These are phyloP conservation scores for Xylaria acuta DNA, from an alignment of 495 filamentous ascomycete genomes.

Conservation along the genomic window DNA sequence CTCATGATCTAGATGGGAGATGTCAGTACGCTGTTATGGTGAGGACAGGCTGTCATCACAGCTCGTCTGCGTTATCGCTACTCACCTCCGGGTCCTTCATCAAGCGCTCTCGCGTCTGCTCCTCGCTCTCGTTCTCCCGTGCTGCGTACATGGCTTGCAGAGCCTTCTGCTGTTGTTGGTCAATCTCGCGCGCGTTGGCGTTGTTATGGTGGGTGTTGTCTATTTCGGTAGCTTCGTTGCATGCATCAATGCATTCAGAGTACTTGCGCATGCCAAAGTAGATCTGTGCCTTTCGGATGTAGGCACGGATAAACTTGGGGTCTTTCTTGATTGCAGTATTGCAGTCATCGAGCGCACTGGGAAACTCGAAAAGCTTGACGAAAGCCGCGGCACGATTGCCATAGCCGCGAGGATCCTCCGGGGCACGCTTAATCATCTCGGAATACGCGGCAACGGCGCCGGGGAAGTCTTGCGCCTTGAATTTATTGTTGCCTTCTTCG, in stretches of 20 bases:
- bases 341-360: constrained; percentile 90
- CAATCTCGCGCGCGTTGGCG: constrained; percentile 86
- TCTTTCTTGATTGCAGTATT: constrained; percentile 90
- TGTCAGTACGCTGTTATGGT: constrained; percentile 40
- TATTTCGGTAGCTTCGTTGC: constrained; percentile 76
- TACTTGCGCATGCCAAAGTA: constrained; percentile 97
- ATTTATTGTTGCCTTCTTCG: constrained; percentile 91
- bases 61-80: constrained; percentile 18
- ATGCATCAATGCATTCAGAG: constrained; percentile 89
- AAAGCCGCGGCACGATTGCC: constrained; percentile 96
- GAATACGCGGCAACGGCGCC: constrained; percentile 92
- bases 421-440: constrained; percentile 96
- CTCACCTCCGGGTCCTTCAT: constrained; percentile 91
- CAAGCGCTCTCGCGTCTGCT: constrained; percentile 92
- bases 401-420: constrained; percentile 92
- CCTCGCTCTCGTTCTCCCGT: constrained; percentile 92
- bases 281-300: constrained; percentile 92
- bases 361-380: constrained; percentile 95
- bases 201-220: constrained; percentile 70
- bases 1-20: constrained; percentile 69
- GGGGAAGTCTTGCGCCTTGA: constrained; percentile 97
- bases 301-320: constrained; percentile 90
- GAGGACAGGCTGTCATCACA: background rate
- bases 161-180: constrained; percentile 94
- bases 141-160: constrained; percentile 85